These are phyloP conservation scores for Candida ipomoeae DNA, from an alignment of 805 yeast species.

Conservation along the genomic window DNA sequence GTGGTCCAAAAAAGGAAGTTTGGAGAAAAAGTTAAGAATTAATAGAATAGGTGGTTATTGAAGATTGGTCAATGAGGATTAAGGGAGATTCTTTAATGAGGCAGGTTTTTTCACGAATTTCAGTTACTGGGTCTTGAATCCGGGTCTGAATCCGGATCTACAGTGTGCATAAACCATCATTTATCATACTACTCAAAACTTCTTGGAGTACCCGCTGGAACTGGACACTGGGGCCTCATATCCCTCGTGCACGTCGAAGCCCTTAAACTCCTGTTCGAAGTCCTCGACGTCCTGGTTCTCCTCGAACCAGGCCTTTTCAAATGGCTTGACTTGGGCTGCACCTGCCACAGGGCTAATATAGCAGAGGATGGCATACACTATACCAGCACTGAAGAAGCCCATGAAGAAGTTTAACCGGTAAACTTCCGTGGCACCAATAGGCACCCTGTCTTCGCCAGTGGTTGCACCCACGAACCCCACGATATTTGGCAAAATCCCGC, in stretches of 20 bases:
- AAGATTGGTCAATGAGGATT: no score
- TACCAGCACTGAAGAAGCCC: constrained; percentile 61
- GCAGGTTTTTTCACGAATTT: neutral
- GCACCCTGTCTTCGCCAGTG: constrained; percentile 65
- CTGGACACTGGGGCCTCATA: constrained; percentile 10
- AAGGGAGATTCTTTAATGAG: neutral
- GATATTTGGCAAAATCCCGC: constrained; percentile 79
- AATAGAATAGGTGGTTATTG: no score
- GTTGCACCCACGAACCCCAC: constrained; percentile 81
- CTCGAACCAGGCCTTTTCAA: constrained; percentile 60
- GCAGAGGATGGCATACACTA: constrained; percentile 51
- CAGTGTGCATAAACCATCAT: neutral
- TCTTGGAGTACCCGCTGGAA: constrained; percentile 6
- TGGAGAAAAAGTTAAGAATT: no score
- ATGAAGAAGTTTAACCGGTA: constrained; percentile 73
- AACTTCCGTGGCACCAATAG: constrained; percentile 70
- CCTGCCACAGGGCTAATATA: constrained; percentile 50
- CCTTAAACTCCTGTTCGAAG: constrained; percentile 44
- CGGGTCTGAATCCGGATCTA: neutral
- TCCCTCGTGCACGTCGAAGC: constrained; percentile 24
- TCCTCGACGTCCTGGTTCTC: constrained; percentile 61
- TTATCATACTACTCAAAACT: neutral
- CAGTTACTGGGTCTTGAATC: neutral
- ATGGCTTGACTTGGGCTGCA: constrained; percentile 28
- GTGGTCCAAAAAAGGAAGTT: no score